These are phyloP conservation scores for Aureobasidium uvarum DNA, from an alignment of 2,329 filamentous ascomycete genomes.

Conservation along the genomic window DNA sequence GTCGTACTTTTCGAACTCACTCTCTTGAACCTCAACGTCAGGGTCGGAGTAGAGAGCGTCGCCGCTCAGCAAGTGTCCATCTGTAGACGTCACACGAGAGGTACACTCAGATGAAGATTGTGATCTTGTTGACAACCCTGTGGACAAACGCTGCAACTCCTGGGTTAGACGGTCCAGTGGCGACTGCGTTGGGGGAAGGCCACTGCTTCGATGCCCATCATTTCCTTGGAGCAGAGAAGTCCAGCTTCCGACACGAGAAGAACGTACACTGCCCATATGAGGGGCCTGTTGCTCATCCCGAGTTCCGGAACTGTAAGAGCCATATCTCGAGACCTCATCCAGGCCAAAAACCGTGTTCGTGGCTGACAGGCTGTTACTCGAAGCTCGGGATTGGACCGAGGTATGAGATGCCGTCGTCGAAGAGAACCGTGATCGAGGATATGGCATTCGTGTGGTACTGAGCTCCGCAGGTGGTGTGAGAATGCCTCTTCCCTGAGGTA, in stretches of 20 bases:
- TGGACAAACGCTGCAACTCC: constrained; percentile 34
- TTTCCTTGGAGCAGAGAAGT: background rate
- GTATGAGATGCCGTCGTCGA: background rate
- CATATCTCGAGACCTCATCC: background rate
- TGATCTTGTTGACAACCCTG: constrained; percentile 11
- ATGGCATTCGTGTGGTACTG: background rate
- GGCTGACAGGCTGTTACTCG: background rate
- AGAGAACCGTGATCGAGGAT: background rate
- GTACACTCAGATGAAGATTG: background rate
- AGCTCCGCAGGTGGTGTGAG: background rate
- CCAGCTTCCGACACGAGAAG: background rate
- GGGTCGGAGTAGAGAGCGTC: constrained; percentile 7
- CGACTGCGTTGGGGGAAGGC: constrained; percentile 32
- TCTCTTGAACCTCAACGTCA: background rate
- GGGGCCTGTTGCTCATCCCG: background rate
- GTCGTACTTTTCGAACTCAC: background rate
- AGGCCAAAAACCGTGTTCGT: background rate
- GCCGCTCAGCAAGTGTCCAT: constrained; percentile 11
- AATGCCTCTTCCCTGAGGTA: constrained; percentile 1
- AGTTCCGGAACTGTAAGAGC: background rate
- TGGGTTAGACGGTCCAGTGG: constrained; percentile 38
- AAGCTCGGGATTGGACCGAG: background rate
- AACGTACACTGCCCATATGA: background rate
- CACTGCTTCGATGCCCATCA: background rate
- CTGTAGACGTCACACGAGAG: constrained; percentile 4